phyloP scores from a whole-genome alignment of 2,329 filamentous ascomycete species.

The Fusarium denticulatum region DNA sequence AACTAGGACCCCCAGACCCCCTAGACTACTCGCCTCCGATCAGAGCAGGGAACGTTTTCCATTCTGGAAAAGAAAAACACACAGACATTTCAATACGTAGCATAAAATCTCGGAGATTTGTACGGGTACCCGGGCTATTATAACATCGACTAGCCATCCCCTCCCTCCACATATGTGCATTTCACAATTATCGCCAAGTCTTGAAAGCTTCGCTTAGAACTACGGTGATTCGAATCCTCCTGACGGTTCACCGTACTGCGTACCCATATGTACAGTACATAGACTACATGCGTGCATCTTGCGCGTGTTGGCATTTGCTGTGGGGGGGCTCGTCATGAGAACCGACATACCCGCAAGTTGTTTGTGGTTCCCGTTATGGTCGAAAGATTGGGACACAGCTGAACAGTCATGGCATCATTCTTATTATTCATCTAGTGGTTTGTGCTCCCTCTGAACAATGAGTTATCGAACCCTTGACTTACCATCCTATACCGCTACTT shows the following conservation, averaged over 20 bases:
- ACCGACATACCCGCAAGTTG: neutral
- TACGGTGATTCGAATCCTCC: constrained; percentile 9
- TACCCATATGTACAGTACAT: neutral
- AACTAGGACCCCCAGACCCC: constrained; percentile 16
- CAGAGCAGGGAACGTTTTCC: constrained; percentile 24
- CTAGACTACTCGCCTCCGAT: constrained; percentile 3
- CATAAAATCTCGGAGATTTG: constrained; percentile 30
- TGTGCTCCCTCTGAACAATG: neutral
- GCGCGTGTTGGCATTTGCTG: constrained; percentile 8
- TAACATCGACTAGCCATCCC: neutral
- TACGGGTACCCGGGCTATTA: neutral
- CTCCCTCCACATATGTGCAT: neutral
- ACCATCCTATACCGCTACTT: neutral
- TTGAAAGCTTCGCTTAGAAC: neutral
- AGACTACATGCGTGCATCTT: constrained; percentile 8
- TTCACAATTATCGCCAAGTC: constrained; percentile 7
- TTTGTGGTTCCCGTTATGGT: neutral
- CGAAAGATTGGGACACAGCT: neutral
- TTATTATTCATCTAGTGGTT: neutral
- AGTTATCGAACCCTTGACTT: neutral
- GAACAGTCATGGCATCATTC: constrained; percentile 1
- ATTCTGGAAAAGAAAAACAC: neutral
- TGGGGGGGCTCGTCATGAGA: constrained; percentile 20
- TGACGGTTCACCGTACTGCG: constrained; percentile 4
- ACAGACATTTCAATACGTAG: neutral